phyloP scores from a whole-genome alignment of 345 rosid genomes.

The Salix brachista region DNA sequence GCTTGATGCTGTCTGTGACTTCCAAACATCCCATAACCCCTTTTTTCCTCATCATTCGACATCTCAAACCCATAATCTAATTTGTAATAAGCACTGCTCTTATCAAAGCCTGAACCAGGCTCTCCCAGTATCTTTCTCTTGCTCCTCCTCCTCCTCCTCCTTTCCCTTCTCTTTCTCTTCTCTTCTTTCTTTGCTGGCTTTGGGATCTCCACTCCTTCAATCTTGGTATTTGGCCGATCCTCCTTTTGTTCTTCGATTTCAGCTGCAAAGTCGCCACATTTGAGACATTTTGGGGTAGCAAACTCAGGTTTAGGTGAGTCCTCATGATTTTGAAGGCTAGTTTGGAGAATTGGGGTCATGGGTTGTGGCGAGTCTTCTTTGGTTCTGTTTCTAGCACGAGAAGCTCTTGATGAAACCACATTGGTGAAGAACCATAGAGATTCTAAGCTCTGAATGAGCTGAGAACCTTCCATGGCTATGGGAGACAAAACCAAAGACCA shows the following conservation, averaged over 20 bases:
- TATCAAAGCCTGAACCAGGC: constrained; percentile 24
- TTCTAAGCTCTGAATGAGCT: constrained; percentile 35
- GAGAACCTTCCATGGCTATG: constrained; percentile 44
- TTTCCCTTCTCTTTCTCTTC: constrained; percentile 16
- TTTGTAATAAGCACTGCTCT: neutral
- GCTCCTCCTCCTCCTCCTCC: constrained; percentile 14
- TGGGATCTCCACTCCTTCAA: constrained; percentile 15
- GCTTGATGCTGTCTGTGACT: neutral
- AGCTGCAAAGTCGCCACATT: constrained; percentile 20
- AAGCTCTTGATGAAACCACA: constrained; percentile 14
- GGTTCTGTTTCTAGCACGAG: neutral
- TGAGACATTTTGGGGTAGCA: constrained; percentile 1
- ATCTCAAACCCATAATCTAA: constrained; percentile 5
- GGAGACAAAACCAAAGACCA: neutral
- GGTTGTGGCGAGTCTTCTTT: constrained; percentile 15
- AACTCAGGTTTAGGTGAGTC: neutral
- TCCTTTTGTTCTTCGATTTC: constrained; percentile 6
- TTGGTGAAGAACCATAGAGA: constrained; percentile 53
- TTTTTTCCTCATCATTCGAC: neutral
- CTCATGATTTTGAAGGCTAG: neutral
- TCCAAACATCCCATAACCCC: neutral
- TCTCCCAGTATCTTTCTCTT: constrained; percentile 31
- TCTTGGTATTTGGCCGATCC: neutral
- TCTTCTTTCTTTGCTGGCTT: neutral
- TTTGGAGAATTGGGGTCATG: neutral